Conservation (phyloP, 2,329 filamentous ascomycete genomes). For the Exophiala phaeomuriformis region DNA sequence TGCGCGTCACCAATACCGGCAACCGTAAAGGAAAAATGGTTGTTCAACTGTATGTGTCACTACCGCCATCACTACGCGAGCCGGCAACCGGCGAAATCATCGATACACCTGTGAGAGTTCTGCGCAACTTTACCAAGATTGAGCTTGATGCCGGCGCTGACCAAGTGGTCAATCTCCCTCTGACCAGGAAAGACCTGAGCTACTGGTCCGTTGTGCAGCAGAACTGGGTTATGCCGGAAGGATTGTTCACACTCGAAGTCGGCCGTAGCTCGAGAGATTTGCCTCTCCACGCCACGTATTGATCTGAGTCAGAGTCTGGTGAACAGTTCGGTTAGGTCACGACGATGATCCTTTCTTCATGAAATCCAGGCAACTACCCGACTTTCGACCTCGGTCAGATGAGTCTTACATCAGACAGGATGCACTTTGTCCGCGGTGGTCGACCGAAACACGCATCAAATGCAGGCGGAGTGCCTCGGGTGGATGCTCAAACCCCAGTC, state of each 20-base stretch:
- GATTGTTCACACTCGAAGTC: slow-evolving; percentile 26
- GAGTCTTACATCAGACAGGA: too few species aligned
- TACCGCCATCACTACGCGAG: slow-evolving; percentile 37
- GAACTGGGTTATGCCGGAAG: slow-evolving; percentile 59
- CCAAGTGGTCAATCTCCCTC: slow-evolving; percentile 47
- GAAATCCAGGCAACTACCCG: not conserved
- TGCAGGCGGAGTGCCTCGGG: not conserved
- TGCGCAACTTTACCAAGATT: slow-evolving; percentile 68
- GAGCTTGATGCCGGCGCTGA: slow-evolving; percentile 49
- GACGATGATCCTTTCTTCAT: not conserved
- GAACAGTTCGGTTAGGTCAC: not conserved
- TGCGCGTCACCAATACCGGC: slow-evolving; percentile 25
- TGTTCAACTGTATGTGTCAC: slow-evolving; percentile 27
- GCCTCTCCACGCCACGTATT: slow-evolving; percentile 18
- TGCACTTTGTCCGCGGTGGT: not conserved
- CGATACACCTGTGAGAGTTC: slow-evolving; percentile 61
- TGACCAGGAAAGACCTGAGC: slow-evolving; percentile 64
- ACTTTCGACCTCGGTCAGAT: slow-evolving; percentile 2
- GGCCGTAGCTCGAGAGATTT: slow-evolving; percentile 29
- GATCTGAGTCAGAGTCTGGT: slow-evolving; percentile 1
- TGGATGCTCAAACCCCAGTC: not conserved
- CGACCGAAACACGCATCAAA: not conserved
- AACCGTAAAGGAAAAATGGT: slow-evolving; percentile 24
- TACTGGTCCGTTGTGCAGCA: slow-evolving; percentile 62
- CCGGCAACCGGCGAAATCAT: slow-evolving; percentile 39